phyloP scores from a whole-genome alignment of 2,329 filamentous ascomycete genomes.

The Epichloe sp. region DNA sequence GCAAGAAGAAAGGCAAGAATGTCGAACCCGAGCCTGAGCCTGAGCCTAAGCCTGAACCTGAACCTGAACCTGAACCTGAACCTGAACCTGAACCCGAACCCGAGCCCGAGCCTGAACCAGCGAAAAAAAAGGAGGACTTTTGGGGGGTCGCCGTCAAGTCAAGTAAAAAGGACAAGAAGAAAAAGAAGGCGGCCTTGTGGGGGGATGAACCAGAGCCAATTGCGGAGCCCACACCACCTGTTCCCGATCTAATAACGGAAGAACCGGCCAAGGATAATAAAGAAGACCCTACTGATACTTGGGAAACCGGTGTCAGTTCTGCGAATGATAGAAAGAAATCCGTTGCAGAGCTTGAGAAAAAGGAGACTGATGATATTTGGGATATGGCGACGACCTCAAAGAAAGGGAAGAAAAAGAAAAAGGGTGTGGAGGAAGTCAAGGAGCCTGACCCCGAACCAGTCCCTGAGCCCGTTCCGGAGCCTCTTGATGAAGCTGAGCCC shows the following conservation, averaged over 20 bases:
- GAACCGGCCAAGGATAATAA: conserved; percentile 6
- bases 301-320: conserved; percentile 11
- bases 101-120: conserved; percentile 12
- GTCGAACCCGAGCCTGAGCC: conserved; percentile 7
- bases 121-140: conserved; percentile 18
- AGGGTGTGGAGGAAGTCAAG: conserved; percentile 10
- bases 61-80: background rate
- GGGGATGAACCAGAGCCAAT: no score
- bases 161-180: conserved; percentile 20
- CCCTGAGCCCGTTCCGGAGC: conserved; percentile 12
- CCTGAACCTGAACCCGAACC: conserved; percentile 9
- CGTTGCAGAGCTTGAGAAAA: conserved; percentile 13
- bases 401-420: conserved; percentile 18
- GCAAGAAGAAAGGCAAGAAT: conserved; percentile 30
- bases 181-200: conserved; percentile 4
- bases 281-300: conserved; percentile 15
- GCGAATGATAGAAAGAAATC: conserved; percentile 10
- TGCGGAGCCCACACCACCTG: no score
- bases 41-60: conserved; percentile 9
- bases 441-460: conserved; percentile 11
- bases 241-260: conserved; percentile 4
- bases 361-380: conserved; percentile 19
- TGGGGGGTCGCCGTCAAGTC: conserved; percentile 17
- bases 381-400: conserved; percentile 10
- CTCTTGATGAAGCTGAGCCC: background rate